phyloP scores from a whole-genome alignment of 306 rosid species.

The Cucurbita argyrosperma region DNA sequence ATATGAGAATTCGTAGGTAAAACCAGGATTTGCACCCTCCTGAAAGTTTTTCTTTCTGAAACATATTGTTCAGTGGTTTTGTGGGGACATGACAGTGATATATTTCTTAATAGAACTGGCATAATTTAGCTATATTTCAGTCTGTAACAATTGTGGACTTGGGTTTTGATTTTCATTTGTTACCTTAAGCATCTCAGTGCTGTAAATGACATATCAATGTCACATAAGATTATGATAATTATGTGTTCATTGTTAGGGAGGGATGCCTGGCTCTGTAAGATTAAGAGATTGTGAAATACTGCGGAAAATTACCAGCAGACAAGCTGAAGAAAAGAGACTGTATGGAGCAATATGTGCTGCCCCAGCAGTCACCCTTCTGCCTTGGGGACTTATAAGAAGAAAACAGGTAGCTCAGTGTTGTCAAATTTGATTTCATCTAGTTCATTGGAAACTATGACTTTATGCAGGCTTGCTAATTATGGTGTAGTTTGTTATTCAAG shows the following conservation, averaged over 20 bases:
- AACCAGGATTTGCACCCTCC: background rate
- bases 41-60: background rate
- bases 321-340: slow-evolving; percentile 70
- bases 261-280: slow-evolving; percentile 93
- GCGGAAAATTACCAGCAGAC: slow-evolving; percentile 51
- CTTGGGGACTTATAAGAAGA: slow-evolving; percentile 81
- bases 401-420: slow-evolving; percentile 44
- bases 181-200: background rate
- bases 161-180: background rate
- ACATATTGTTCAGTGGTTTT: background rate
- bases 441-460: slow-evolving; percentile 6
- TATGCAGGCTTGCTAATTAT: slow-evolving; percentile 28
- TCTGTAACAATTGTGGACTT: background rate
- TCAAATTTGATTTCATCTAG: background rate
- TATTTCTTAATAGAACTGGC: background rate
- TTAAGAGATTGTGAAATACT: slow-evolving; percentile 65
- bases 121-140: background rate
- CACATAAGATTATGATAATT: background rate
- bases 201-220: background rate
- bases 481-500: slow-evolving; percentile 46
- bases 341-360: slow-evolving; percentile 95
- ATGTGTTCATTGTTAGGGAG: slow-evolving; percentile 41
- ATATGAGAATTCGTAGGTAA: background rate
- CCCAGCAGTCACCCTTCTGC: slow-evolving; percentile 86
- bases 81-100: background rate